phyloP scores from a whole-genome alignment of 2,329 filamentous ascomycete species.

The Lasiodiplodia hormozganensis region DNA sequence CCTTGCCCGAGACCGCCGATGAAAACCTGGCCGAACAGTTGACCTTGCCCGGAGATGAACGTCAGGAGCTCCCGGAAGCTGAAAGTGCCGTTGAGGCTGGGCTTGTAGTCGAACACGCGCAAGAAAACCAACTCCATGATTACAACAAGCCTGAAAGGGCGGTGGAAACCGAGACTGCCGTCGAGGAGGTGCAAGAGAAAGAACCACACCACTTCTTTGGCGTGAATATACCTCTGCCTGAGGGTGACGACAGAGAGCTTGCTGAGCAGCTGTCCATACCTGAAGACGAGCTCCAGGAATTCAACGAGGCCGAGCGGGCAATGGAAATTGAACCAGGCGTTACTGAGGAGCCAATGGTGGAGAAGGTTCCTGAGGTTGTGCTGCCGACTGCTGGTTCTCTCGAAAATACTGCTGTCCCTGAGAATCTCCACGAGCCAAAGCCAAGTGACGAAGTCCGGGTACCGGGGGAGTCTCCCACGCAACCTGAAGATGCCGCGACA shows the following conservation, averaged over 20 bases:
- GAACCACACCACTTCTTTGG: background rate
- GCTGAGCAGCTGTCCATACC: background rate
- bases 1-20: background rate
- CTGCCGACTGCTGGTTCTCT: too few species aligned
- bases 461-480: background rate
- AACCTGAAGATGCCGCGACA: background rate
- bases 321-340: background rate
- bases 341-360: background rate
- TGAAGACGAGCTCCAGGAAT: background rate
- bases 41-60: background rate
- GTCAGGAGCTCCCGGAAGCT: background rate
- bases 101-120: background rate
- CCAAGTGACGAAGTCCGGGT: background rate
- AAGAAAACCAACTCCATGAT: background rate
- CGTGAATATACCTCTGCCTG: background rate
- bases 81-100: background rate
- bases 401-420: background rate
- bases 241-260: background rate
- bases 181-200: conserved; percentile 1
- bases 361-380: background rate
- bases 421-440: background rate
- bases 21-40: background rate
- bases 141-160: background rate
- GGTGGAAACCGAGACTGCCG: background rate
- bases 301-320: background rate